Evolutionary conservation across 371 early-diverging fungal genomes (phyloP), one percentile per base, ranked within the genome.

Genomic region (Lichtheimia ornata): DNA sequence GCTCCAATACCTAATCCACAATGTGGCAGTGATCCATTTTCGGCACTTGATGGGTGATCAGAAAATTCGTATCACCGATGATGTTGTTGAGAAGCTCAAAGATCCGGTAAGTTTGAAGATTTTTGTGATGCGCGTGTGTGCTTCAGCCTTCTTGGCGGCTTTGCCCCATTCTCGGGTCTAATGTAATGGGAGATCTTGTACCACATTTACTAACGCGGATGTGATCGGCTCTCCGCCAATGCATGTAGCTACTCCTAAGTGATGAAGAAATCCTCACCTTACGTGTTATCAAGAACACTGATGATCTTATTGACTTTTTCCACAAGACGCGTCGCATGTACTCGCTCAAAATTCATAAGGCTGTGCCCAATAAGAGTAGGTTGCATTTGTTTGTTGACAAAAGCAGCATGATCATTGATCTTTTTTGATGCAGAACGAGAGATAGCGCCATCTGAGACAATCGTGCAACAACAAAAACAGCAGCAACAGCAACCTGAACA

Each of bases 261-360:
- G 67, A 63, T 3, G 68, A 70, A 40, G 81, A 81, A 35, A 40
- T 65, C 12, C 57, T 63, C 28, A 40, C 27, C 57, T 44, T 45
- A 27, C 57, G 41, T 24, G 14, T 14, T 12, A 57, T 73, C 17
- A 49, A 66, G 24, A 61, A 81, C 47, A 73, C 76, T 1, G 81
- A 81, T 63, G 72, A 70, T 12, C 62, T 81, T 4, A 72, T 77
- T 50, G 77, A 81, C 17, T 72, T 81, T 24, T 69, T 81, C 25
- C 74, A 77, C 49, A 64, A 66, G 18, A 70, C 70, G 3, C 67
- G 65, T 3, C 66, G 76, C 53, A 61, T 70, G 11, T 77, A 69
- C 58, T 69, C 81, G 13, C 62, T 81, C 25, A 77, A 75, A 40
- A 66, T 77, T 17, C 81, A 81, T 50, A 81, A 75, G 27, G 72